These are phyloP conservation scores for Fusarium piperis DNA, from an alignment of 2,329 filamentous ascomycete genomes.

Conservation along the genomic window DNA sequence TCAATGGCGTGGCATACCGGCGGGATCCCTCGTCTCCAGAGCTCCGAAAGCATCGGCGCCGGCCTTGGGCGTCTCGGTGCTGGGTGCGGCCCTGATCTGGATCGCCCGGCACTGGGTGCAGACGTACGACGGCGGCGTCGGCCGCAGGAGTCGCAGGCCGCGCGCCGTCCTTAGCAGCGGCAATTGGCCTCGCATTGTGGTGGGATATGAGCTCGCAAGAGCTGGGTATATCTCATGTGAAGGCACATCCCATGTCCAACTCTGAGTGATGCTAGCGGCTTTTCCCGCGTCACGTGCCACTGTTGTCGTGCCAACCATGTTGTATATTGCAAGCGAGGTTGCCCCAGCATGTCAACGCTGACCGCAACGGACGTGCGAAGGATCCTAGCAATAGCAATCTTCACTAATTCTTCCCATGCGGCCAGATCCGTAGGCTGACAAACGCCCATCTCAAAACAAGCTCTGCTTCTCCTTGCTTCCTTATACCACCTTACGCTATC, in stretches of 20 bases:
- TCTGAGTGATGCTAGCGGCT: conserved; percentile 41
- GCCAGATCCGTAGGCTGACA: conserved; percentile 41
- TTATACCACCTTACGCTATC: conserved; percentile 12
- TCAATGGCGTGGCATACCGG: conserved; percentile 53
- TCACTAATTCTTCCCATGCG: conserved; percentile 32
- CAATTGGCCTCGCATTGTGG: conserved; percentile 56
- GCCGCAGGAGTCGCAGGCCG: conserved; percentile 41
- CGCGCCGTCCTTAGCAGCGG: conserved; percentile 51
- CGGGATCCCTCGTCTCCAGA: conserved; percentile 58
- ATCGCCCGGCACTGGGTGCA: conserved; percentile 68
- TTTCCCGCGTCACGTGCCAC: conserved; percentile 45
- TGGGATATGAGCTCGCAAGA: conserved; percentile 29
- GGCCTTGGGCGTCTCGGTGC: conserved; percentile 61
- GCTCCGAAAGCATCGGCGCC: conserved; percentile 66
- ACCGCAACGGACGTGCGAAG: background rate
- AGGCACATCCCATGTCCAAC: conserved; percentile 12
- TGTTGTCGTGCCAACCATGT: conserved; percentile 42
- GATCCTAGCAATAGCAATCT: conserved; percentile 10
- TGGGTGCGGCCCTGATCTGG: conserved; percentile 70
- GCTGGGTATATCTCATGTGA: conserved; percentile 28
- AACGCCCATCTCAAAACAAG: conserved; percentile 24
- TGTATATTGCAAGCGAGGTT: background rate
- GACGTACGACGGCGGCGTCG: conserved; percentile 49
- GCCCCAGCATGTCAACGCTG: background rate
- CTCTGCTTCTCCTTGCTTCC: conserved; percentile 11